Evolutionary conservation across 108 stramenopile genomes (phyloP).

Genomic region (Nitzschia inconspicua): DNA sequence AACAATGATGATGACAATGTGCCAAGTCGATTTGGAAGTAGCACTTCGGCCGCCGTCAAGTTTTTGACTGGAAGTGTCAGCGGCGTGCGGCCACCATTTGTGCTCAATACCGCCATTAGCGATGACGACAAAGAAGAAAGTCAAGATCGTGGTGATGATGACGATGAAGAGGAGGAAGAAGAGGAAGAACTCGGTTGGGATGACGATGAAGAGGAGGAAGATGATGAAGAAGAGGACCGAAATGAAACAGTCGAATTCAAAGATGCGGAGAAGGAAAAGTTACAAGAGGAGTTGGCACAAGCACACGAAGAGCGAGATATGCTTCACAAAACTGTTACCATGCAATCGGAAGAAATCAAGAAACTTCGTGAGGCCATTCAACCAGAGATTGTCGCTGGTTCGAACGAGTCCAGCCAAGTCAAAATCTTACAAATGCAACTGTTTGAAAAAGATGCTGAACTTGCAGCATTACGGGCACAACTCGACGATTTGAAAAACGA

Average conservation of each 20-base stretch:
- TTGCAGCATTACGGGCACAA: slow-evolving; percentile 45
- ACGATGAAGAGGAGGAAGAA: slow-evolving; percentile 38
- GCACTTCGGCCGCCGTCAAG: slow-evolving; percentile 1
- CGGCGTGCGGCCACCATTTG: slow-evolving; percentile 57
- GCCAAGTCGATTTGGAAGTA: not conserved
- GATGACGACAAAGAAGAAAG: slow-evolving; percentile 24
- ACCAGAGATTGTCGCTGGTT: not conserved
- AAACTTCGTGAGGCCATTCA: slow-evolving; percentile 12
- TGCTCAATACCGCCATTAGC: slow-evolving; percentile 62
- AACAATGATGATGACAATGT: slow-evolving; percentile 4
- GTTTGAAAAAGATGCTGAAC: slow-evolving; percentile 61
- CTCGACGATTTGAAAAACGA: slow-evolving; percentile 28
- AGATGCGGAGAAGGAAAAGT: slow-evolving; percentile 40
- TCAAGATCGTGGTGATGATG: slow-evolving; percentile 8
- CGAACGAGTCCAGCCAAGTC: not conserved
- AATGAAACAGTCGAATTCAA: slow-evolving; percentile 45
- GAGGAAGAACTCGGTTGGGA: slow-evolving; percentile 1
- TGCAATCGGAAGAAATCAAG: slow-evolving; percentile 49
- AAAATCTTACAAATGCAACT: slow-evolving; percentile 27
- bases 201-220: slow-evolving; percentile 20
- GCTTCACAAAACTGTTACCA: slow-evolving; percentile 47
- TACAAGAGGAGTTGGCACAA: slow-evolving; percentile 35
- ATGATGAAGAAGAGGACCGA: slow-evolving; percentile 18
- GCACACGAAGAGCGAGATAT: slow-evolving; percentile 43
- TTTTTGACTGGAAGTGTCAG: slow-evolving; percentile 26